Evolutionary conservation across 192 early-diverging fungal genomes (phyloP).

Genomic region (Coemansia sp.): DNA sequence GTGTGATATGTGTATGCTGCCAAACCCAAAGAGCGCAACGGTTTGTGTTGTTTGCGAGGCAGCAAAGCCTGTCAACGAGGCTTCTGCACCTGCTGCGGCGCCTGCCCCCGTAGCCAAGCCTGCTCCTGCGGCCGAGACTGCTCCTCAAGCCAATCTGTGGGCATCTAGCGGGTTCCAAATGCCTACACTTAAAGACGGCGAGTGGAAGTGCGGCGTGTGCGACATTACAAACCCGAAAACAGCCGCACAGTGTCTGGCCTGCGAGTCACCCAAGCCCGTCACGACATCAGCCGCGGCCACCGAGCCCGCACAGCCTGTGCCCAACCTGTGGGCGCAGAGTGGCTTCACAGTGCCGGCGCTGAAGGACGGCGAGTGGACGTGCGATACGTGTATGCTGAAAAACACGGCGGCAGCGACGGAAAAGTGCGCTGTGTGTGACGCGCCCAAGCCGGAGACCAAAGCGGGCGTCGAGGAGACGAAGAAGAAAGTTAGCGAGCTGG

Average conservation of each 20-base stretch:
- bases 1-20: slow-evolving; percentile 17
- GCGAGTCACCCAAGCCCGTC: slow-evolving; percentile 10
- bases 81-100: too few species aligned
- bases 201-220: slow-evolving; percentile 24
- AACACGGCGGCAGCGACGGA: slow-evolving; percentile 13
- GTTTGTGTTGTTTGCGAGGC: slow-evolving; percentile 29
- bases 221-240: slow-evolving; percentile 1
- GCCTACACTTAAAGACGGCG: not conserved
- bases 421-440: slow-evolving; percentile 27
- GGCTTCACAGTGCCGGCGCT: slow-evolving; percentile 4
- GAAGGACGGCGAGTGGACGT: slow-evolving; percentile 30
- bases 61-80: slow-evolving; percentile 8
- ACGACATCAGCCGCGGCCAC: not conserved
- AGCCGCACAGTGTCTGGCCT: slow-evolving; percentile 1
- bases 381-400: slow-evolving; percentile 15
- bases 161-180: slow-evolving; percentile 9
- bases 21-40: slow-evolving; percentile 4
- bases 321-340: slow-evolving; percentile 8
- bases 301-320: not conserved
- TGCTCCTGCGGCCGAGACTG: not conserved
- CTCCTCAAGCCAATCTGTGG: slow-evolving; percentile 12
- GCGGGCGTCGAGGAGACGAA: too few species aligned
- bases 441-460: slow-evolving; percentile 3
- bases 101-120: too few species aligned
- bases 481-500: too few species aligned